A percentile compares a stretch with the other conserved stretches of the same genome.
These are phyloP conservation scores for Astraeus odoratus DNA, from an alignment of 768 basidiomycete species.

Conservation along the genomic window DNA sequence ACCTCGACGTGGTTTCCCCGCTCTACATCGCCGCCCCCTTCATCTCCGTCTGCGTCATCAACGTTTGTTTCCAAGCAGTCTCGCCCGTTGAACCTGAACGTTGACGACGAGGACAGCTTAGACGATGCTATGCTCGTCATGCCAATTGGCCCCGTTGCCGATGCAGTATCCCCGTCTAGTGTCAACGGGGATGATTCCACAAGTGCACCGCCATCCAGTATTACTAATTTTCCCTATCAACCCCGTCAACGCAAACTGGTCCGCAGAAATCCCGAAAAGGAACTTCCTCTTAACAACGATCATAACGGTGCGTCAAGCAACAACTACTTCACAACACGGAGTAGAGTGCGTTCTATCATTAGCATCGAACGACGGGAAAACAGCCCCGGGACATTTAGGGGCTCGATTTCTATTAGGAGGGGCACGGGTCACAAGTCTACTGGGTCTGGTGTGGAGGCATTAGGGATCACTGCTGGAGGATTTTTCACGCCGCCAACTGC, in stretches of 20 bases:
- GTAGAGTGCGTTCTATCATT: constrained; percentile 49
- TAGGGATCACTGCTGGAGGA: constrained; percentile 69
- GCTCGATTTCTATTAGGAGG: constrained; percentile 61
- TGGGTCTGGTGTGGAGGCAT: constrained; percentile 70
- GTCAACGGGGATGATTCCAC: constrained; percentile 10
- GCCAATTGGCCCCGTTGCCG: constrained; percentile 47
- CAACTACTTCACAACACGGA: constrained; percentile 28
- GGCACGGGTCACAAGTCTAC: constrained; percentile 54
- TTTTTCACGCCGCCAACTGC: constrained; percentile 59
- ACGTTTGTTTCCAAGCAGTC: constrained; percentile 8
- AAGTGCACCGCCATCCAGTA: constrained; percentile 10
- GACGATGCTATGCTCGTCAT: constrained; percentile 72
- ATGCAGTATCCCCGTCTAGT: constrained; percentile 7
- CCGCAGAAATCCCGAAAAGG: constrained; percentile 8
- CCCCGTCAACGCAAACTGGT: constrained; percentile 37
- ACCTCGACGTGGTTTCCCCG: constrained; percentile 14
- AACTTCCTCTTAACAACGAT: constrained; percentile 32
- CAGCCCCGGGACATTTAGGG: constrained; percentile 32
- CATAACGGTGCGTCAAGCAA: constrained; percentile 16
- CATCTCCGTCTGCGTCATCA: constrained; percentile 18
- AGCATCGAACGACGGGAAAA: constrained; percentile 47
- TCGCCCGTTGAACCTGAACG: constrained; percentile 22
- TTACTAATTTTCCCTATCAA: constrained; percentile 29
- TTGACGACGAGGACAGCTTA: constrained; percentile 65
- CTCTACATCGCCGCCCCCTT: constrained; percentile 23